phyloP scores from a whole-genome alignment of 176 grass and related monocot species.

The Echinochloa phyllopogon region DNA sequence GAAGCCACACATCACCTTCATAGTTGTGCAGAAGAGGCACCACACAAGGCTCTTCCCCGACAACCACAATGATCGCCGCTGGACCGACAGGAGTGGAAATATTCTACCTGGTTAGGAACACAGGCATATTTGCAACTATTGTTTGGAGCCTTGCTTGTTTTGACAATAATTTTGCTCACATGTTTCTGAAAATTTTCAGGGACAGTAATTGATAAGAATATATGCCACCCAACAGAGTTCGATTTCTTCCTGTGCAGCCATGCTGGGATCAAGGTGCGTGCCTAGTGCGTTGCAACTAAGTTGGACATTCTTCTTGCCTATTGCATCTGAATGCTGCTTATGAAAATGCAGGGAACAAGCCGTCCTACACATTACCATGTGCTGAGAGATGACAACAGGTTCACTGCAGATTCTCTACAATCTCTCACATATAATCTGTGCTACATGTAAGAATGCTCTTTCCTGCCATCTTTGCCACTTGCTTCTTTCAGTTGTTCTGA shows the following conservation, averaged over 20 bases:
- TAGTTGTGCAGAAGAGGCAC: slow-evolving; percentile 92
- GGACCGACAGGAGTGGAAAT: slow-evolving; percentile 47
- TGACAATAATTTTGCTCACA: not conserved
- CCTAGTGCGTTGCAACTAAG: not conserved
- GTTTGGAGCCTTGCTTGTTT: slow-evolving; percentile 2
- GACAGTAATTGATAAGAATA: slow-evolving; percentile 72
- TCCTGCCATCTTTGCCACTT: not conserved
- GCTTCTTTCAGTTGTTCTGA: not conserved
- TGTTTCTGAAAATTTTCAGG: slow-evolving; percentile 52
- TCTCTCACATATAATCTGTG: slow-evolving; percentile 76
- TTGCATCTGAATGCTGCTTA: not conserved
- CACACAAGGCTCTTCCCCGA: slow-evolving; percentile 72
- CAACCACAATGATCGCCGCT: slow-evolving; percentile 20
- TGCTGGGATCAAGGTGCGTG: slow-evolving; percentile 72
- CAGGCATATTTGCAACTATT: not conserved
- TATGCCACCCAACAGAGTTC: slow-evolving; percentile 80
- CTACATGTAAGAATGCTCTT: slow-evolving; percentile 60
- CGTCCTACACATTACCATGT: slow-evolving; percentile 80
- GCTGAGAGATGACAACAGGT: slow-evolving; percentile 76
- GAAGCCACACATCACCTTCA: slow-evolving; percentile 69
- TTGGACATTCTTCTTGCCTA: too few relatives aligned
- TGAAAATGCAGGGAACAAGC: slow-evolving; percentile 59
- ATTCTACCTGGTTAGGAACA: slow-evolving; percentile 59
- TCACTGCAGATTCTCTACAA: slow-evolving; percentile 70
- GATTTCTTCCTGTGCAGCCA: slow-evolving; percentile 91